These are phyloP conservation scores for Arctium lappa DNA, from an alignment of 129 eudicot genomes.

Conservation along the genomic window DNA sequence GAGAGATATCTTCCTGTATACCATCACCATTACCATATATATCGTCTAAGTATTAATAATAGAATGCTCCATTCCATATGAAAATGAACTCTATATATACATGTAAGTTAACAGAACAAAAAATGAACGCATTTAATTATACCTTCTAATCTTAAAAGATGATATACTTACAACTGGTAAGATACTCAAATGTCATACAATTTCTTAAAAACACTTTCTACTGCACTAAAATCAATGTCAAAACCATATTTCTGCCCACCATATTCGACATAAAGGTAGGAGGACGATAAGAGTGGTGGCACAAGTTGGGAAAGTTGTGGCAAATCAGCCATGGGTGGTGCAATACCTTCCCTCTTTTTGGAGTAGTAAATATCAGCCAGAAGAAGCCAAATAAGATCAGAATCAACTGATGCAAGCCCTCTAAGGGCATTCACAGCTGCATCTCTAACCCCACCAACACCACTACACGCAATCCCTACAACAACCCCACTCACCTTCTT, in stretches of 20 bases:
- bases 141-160: too few species aligned
- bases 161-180: too few species aligned
- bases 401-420: constrained; percentile 64
- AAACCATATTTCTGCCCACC: constrained; percentile 92
- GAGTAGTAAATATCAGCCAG: constrained; percentile 82
- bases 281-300: constrained; percentile 51
- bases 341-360: constrained; percentile 20
- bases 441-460: constrained; percentile 66
- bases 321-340: constrained; percentile 29
- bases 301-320: constrained; percentile 47
- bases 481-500: constrained; percentile 83
- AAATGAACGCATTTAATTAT: too few species aligned
- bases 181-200: constrained; percentile 11
- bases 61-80: too few species aligned
- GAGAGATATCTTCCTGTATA: too few species aligned
- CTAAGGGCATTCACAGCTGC: constrained; percentile 63
- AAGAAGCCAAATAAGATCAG: constrained; percentile 87
- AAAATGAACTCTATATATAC: too few species aligned
- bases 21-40: too few species aligned
- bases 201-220: constrained; percentile 58
- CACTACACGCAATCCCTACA: constrained; percentile 80
- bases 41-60: too few species aligned
- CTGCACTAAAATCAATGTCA: constrained; percentile 66
- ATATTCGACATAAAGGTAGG: constrained; percentile 60
- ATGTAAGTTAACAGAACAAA: too few species aligned